A percentile compares a stretch with the other conserved stretches of the same genome.
phyloP scores from a whole-genome alignment of 148 eudicot species.

The Chenopodium quinoa region DNA sequence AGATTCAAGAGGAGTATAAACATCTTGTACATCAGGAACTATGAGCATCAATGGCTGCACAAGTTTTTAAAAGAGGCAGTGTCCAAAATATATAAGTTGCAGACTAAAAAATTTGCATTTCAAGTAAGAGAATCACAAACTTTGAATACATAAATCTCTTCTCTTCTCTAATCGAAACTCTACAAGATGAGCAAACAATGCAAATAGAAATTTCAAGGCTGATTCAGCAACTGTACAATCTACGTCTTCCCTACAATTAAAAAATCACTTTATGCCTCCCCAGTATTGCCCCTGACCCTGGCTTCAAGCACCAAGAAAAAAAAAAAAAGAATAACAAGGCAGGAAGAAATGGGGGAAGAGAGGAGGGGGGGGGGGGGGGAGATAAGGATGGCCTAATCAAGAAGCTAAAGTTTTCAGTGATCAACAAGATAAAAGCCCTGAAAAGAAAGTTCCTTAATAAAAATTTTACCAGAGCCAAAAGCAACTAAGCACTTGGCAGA shows the following conservation, averaged over 20 bases:
- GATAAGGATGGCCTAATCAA: background rate
- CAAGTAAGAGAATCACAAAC: background rate
- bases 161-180: background rate
- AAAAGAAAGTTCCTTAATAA: background rate
- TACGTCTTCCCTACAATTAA: background rate
- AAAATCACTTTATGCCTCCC: background rate
- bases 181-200: background rate
- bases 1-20: constrained; percentile 91
- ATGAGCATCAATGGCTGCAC: constrained; percentile 96
- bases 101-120: background rate
- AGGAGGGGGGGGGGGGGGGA: background rate
- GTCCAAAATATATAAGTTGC: background rate
- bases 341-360: background rate
- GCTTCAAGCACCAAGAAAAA: background rate
- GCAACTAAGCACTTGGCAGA: background rate
- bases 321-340: background rate
- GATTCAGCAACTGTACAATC: too few relatives aligned
- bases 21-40: constrained; percentile 97
- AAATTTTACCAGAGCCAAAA: background rate
- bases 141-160: background rate
- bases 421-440: background rate
- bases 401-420: background rate
- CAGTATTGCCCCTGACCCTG: background rate
- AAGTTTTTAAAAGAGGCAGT: background rate
- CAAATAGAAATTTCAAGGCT: background rate